A percentile compares a stretch with the other conserved stretches of the same genome.
These are phyloP conservation scores for Leccinum griseonigrum DNA, from an alignment of 1,284 basidiomycete species.

Conservation along the genomic window DNA sequence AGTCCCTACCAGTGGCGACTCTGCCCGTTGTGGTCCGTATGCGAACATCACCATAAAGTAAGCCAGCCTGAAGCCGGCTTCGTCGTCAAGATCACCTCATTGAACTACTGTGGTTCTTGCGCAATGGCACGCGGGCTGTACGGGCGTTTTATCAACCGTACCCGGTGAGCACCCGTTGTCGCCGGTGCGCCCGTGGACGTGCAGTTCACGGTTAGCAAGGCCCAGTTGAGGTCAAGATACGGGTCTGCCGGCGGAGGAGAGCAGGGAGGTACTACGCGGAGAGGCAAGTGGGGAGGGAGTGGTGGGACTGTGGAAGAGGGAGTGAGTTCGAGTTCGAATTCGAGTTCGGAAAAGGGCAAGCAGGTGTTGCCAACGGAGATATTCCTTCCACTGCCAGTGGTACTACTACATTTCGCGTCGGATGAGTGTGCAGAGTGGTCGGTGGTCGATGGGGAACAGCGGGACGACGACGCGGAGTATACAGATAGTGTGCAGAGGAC, in stretches of 20 bases:
- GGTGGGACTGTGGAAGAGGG: background rate
- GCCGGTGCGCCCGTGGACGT: conserved; percentile 69
- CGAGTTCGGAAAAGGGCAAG: conserved; percentile 21
- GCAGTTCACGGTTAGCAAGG: conserved; percentile 74
- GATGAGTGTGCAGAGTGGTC: conserved; percentile 35
- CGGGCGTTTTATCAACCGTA: conserved; percentile 83
- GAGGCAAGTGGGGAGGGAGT: conserved; percentile 14
- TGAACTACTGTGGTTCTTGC: conserved; percentile 66
- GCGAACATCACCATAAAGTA: too few relatives aligned
- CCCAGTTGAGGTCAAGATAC: conserved; percentile 66
- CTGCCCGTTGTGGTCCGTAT: conserved; percentile 11
- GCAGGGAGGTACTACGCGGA: conserved; percentile 1
- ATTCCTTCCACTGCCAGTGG: conserved; percentile 71
- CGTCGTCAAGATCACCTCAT: conserved; percentile 23
- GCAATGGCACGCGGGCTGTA: conserved; percentile 81
- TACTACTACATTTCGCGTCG: conserved; percentile 70
- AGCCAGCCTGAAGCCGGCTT: conserved; percentile 4
- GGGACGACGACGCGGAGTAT: conserved; percentile 8
- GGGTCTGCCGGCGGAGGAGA: conserved; percentile 53
- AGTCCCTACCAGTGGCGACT: conserved; percentile 11
- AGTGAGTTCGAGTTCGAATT: too few relatives aligned
- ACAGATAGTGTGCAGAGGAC: background rate
- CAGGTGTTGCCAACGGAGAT: conserved; percentile 66
- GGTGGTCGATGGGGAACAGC: conserved; percentile 3
- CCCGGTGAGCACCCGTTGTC: conserved; percentile 67